These are phyloP conservation scores for Phaeosphaeriaceae sp. DNA, from an alignment of 2,329 filamentous ascomycete species.

Conservation along the genomic window DNA sequence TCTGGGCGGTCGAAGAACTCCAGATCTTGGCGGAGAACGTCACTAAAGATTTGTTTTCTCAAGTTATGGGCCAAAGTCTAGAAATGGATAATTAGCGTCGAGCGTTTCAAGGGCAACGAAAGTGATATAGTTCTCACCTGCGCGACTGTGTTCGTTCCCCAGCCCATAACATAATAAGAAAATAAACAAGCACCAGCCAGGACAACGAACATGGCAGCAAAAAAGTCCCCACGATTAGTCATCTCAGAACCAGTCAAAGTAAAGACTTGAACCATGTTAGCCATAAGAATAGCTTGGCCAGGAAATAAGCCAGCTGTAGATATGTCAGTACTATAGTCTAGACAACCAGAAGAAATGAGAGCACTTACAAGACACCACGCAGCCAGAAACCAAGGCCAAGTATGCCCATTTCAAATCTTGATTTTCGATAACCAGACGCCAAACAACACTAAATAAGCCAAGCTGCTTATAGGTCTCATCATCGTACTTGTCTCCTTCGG, in stretches of 20 bases:
- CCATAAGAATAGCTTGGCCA: constrained; percentile 22
- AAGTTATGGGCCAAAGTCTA: constrained; percentile 8
- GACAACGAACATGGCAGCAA: constrained; percentile 33
- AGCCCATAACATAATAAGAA: constrained; percentile 61
- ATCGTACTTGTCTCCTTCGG: background rate
- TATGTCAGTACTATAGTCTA: no score
- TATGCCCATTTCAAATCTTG: constrained; percentile 12
- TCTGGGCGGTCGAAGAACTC: constrained; percentile 86
- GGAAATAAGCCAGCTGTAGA: constrained; percentile 8
- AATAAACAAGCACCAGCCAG: constrained; percentile 23
- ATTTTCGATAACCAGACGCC: constrained; percentile 6
- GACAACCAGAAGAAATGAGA: no score
- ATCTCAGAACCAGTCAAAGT: constrained; percentile 18
- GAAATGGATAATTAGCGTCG: no score
- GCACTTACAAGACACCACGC: background rate
- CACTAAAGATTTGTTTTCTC: constrained; percentile 14
- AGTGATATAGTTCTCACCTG: background rate
- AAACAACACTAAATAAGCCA: constrained; percentile 9
- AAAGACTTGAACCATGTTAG: constrained; percentile 21
- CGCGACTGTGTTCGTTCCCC: constrained; percentile 66
- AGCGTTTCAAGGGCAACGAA: no score
- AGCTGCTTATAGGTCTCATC: constrained; percentile 8
- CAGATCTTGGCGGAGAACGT: constrained; percentile 83
- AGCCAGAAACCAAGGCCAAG: constrained; percentile 6
- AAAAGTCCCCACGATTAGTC: constrained; percentile 22